Base-by-base conservation (phyloP, 2,329 filamentous ascomycete species). In the Coniella lustricola region DNA sequence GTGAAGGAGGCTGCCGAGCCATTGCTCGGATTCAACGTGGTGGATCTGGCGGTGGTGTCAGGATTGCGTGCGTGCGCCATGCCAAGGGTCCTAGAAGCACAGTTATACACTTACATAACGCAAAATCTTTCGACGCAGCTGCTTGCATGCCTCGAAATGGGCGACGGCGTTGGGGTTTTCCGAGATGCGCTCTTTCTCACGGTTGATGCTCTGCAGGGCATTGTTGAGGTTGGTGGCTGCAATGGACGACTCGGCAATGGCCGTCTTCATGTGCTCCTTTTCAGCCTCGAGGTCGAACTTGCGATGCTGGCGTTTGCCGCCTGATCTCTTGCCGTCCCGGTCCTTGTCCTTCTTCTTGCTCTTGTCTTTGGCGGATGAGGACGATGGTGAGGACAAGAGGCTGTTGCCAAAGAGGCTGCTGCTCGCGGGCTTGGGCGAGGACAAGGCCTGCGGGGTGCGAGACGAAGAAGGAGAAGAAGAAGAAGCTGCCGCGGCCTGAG, bases 151-250 rank as follows among this genome's bases (percentile, higher is more conserved):
- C 57, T 96, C 89, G 56, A 97, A 96, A 3, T 84, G 79, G 55
- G 82, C 74, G 50, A 88, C 76, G 1, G 89, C 87, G 50, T 81
- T 75, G 7, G 76, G 64, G 56, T 97, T 94, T 33, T 95, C 85
- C 5, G 90, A 95, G 29, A 97, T 90, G 3, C 87, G 84, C 65
- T 95, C 84, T 42, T 73, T 78, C 64, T 97, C 93, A 52, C 93
- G 83, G 63, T 97, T 96, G 68, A 96, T 90, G 46, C 85, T 82
- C 64, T 93, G 90, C 33, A 98, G 73, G 1, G 84, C 81, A 61
- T 98, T 97, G 61, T 84, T 76, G 34, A 98, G 74, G 62, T 95
- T 95, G 0, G 87, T 96, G n/a, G 89, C 84, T 3, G 90, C 87
- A 34, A 97, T 87, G 1, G 88, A 90, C 0, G 90, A 82, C 40